Evolutionary conservation across 1,139 yeast species (phyloP), one percentile per base, ranked within the genome.

Genomic region (Yamadazyma aaseri): DNA sequence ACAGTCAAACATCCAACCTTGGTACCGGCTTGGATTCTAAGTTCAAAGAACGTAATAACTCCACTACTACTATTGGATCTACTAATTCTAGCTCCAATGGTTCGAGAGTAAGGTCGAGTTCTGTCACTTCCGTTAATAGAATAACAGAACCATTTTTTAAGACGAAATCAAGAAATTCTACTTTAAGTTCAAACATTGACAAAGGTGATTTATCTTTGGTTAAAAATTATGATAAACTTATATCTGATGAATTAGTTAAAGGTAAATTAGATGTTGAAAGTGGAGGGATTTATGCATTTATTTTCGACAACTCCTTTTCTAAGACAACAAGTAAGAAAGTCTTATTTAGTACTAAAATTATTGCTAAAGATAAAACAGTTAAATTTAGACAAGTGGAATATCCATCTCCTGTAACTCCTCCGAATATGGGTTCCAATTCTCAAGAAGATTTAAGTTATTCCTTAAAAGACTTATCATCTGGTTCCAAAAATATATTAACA

Each of bases 221-320:
- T 28, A 67, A 70, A 37, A 58, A 68, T 40, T 69, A 71, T 50
- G 61, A 52, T 61, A 76, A 65, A 52, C 71, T 53, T 73, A 77
- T 46, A 50, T 71, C 65, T 43, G 79, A 78, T 42, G 81, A 79
- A 44, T 58, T 80, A 51, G 73, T 73, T 32, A 79, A 76, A 37
- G 95, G 94, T 1, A 65, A 71, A 23, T 69, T 81, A 42, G 71
- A 69, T 14, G 82, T 82, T 2, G 55, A 58, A 3, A 63, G 65
- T 21, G 81, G 79, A 8, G 86, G 86, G 2, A 74, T 81, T 54
- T 85, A 77, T 62, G 97, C 97, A 0, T 83, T 92, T 53, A 83
- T 92, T 12, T 83, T 92, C 55, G 97, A 92, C 58, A 92, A 92
- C 57, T 84, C 96, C 1, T 87, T 90, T 47, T 83, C 96, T 25